Evolutionary conservation across 345 rosid genomes (phyloP), one percentile per base, ranked within the genome.

Genomic region (Pistacia atlantica): DNA sequence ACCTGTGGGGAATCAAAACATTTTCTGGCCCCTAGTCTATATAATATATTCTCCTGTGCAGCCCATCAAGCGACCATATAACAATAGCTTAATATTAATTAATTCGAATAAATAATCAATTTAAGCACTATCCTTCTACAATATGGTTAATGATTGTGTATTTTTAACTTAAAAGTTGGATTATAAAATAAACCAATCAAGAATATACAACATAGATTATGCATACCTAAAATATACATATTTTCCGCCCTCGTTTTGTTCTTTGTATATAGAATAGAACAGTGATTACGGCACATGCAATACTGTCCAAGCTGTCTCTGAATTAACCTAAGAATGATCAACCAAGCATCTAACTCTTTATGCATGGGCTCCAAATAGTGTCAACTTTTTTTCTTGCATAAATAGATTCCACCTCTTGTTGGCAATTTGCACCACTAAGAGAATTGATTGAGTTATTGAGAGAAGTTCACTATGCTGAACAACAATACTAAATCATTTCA

Each of bases 331-430:
- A 42, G 46, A 42, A 42, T 7, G 42, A 25, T 25, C 25, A 25
- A 25, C 25, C 1, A 61, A 56, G 78, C 78, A 79, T 74, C 78
- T 42, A 5, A 42, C 55, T 56, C 65, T 75, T n/a, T 35, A 3
- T 37, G 61, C 78, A 72, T 75, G 80, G 76, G 72, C 16, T 59
- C 57, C 70, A 18, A 77, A 80, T 60, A 38, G 65, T 71, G 61
- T 58, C 72, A 37, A 66, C 82, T 80, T 79, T 79, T 79, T 46
- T 54, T 42, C 68, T 33, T 66, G 72, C 78, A 80, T 83, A 87
- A 78, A 87, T 83, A 80, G 73, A 54, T 74, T 45, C 71, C 77
- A 38, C 56, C 65, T 46, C 54, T 18, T 55, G 35, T 45, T 25
- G 25, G 11, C 72, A 52, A 67, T 56, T 74, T 59, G 49, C 81